Conservation (phyloP, 176 grass and related monocot genomes). For the Avena sativa region DNA sequence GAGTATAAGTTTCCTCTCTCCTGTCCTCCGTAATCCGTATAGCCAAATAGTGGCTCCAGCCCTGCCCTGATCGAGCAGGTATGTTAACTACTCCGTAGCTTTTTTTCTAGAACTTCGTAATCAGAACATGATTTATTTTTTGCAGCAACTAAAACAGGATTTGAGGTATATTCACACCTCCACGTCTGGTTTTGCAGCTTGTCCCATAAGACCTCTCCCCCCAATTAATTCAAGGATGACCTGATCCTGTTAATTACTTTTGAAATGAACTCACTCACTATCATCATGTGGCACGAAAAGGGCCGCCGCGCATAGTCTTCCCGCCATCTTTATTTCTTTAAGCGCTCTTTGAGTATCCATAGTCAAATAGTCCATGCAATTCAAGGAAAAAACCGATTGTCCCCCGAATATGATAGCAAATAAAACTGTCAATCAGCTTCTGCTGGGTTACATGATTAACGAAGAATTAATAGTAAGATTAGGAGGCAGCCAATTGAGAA, state of each 20-base stretch:
- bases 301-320: slow-evolving; percentile 28
- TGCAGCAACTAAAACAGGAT: neutral
- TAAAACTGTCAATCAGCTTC: neutral
- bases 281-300: slow-evolving; percentile 43
- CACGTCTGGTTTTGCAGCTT: neutral
- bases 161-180: neutral
- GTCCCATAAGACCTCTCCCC: no score
- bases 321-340: neutral
- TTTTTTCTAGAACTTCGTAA: no score
- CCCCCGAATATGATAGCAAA: neutral
- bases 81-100: neutral
- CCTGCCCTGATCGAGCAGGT: neutral
- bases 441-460: neutral
- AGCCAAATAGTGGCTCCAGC: no score
- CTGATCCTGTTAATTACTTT: neutral
- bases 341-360: neutral
- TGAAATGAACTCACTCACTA: neutral
- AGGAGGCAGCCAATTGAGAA: neutral
- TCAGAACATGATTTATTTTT: no score
- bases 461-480: neutral
- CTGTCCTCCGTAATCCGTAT: no score
- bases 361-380: neutral
- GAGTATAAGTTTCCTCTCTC: no score
- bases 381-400: neutral
- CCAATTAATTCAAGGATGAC: neutral